These are phyloP conservation scores for Lasiodiplodia sp. DNA, from an alignment of 2,329 filamentous ascomycete species.

Conservation along the genomic window DNA sequence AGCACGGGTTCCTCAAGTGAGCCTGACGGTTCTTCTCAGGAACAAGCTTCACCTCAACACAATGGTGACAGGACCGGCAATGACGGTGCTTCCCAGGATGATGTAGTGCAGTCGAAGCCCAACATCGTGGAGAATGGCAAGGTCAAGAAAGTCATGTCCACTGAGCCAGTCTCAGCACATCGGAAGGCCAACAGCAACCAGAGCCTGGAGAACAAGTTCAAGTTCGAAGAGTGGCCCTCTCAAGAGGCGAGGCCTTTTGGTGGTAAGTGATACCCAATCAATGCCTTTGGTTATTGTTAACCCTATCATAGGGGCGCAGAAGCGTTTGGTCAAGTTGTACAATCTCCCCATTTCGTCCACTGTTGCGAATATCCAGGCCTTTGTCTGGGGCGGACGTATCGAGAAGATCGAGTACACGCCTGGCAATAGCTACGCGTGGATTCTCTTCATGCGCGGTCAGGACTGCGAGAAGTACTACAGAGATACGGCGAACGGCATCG, in stretches of 20 bases:
- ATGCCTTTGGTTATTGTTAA: not conserved
- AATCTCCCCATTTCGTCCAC: conserved; percentile 28
- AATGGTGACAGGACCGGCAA: not conserved
- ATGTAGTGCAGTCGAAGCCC: not conserved
- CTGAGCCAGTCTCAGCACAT: not conserved
- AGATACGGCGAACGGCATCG: conserved; percentile 46
- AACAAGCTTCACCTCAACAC: too few species aligned
- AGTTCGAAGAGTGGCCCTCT: conserved; percentile 8
- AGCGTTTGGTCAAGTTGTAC: conserved; percentile 31
- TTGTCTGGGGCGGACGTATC: conserved; percentile 49
- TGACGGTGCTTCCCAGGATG: not conserved
- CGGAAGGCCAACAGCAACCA: not conserved
- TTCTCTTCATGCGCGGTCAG: conserved; percentile 45
- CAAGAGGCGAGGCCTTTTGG: conserved; percentile 6
- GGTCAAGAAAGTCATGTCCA: not conserved
- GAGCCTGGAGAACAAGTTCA: conserved; percentile 1
- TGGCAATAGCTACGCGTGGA: conserved; percentile 37
- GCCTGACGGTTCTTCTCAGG: not conserved
- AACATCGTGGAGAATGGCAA: not conserved
- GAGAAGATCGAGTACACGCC: conserved; percentile 41
- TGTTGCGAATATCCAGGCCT: conserved; percentile 36
- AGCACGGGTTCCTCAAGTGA: not conserved
- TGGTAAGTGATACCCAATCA: not conserved
- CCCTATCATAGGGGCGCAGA: conserved; percentile 1
- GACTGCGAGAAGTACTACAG: conserved; percentile 44